Conservation (phyloP, 2,329 filamentous ascomycete genomes). For the Xylariaceae sp. region DNA sequence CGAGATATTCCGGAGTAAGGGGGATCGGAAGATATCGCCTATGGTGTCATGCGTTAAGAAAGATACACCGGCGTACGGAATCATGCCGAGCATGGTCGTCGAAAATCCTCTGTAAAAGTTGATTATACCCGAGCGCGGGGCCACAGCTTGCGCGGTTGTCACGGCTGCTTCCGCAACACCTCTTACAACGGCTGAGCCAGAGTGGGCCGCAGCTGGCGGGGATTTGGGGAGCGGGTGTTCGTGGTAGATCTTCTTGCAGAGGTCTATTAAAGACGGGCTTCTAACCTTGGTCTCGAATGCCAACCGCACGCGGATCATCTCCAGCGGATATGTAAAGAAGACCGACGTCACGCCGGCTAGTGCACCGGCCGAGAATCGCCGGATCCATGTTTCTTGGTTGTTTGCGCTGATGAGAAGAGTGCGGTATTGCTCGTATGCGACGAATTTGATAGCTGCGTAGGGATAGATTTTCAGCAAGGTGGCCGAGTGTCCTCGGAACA, state of each 20-base stretch:
- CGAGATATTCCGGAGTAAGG: conserved; percentile 63
- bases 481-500: conserved; percentile 92
- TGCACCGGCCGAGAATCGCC: conserved; percentile 68
- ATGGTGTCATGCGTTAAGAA: conserved; percentile 93
- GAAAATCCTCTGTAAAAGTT: conserved; percentile 97
- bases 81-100: conserved; percentile 86
- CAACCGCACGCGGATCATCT: conserved; percentile 85
- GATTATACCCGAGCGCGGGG: conserved; percentile 61
- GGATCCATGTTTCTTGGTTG: conserved; percentile 70
- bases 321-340: conserved; percentile 92
- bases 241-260: conserved; percentile 80
- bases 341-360: conserved; percentile 83
- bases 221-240: conserved; percentile 53
- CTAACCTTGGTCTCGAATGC: conserved; percentile 88
- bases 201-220: conserved; percentile 29
- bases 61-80: conserved; percentile 92
- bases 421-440: conserved; percentile 95
- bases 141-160: conserved; percentile 44
- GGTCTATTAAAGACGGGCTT: conserved; percentile 64
- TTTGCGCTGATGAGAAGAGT: conserved; percentile 64
- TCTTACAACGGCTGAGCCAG: conserved; percentile 27
- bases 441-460: conserved; percentile 95
- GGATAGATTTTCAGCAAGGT: conserved; percentile 93
- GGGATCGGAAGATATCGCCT: conserved; percentile 73
- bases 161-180: conserved; percentile 40